phyloP scores from a whole-genome alignment of 768 basidiomycete species.

The Kwoniella botswanensis region DNA sequence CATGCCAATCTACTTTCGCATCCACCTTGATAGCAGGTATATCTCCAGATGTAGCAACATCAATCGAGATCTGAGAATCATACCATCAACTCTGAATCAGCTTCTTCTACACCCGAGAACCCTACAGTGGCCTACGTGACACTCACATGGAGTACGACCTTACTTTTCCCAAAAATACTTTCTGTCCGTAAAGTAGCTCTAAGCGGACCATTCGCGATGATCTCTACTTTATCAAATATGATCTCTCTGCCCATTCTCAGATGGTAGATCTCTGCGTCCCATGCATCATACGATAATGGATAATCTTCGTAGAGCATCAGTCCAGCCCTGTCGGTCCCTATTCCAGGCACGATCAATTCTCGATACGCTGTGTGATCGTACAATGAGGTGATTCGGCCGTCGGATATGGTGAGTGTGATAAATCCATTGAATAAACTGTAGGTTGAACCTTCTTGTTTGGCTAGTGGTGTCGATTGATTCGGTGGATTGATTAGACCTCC shows the following conservation, averaged over 20 bases:
- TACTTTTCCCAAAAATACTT: conserved; percentile 18
- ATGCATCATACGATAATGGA: conserved; percentile 41
- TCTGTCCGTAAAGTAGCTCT: conserved; percentile 13
- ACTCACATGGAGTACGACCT: conserved; percentile 16
- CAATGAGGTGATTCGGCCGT: conserved; percentile 36
- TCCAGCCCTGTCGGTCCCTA: conserved; percentile 24
- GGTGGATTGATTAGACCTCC: conserved; percentile 2
- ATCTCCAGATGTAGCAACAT: conserved; percentile 65
- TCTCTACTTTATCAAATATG: conserved; percentile 29
- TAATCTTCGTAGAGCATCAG: conserved; percentile 43
- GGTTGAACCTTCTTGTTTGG: not conserved
- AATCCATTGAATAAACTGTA: conserved; percentile 27
- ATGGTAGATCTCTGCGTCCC: conserved; percentile 44
- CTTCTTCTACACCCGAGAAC: no score
- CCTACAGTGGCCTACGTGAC: not conserved
- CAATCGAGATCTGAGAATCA: conserved; percentile 72
- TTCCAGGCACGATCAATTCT: conserved; percentile 32
- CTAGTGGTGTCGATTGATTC: conserved; percentile 6
- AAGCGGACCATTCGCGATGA: conserved; percentile 12
- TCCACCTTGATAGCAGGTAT: conserved; percentile 79
- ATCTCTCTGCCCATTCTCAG: conserved; percentile 26
- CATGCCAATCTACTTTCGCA: conserved; percentile 65
- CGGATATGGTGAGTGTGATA: conserved; percentile 23
- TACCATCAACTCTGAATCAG: not conserved
- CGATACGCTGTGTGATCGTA: conserved; percentile 21